Percentiles rank a stretch among this genome's conserved stretches.
Conservation (phyloP, 129 eudicot genomes). For the Lactuca sativa region DNA sequence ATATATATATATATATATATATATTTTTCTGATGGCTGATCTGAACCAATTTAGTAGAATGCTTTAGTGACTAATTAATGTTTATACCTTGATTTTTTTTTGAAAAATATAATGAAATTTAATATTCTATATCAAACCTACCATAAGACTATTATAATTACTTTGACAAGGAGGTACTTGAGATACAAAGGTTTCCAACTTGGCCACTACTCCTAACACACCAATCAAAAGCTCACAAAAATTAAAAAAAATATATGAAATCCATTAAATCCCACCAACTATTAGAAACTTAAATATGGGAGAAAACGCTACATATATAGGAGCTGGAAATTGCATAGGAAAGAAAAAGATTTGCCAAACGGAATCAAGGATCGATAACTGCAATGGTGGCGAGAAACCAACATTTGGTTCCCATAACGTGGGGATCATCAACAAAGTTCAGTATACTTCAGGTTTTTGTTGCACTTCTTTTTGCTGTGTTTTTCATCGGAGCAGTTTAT, state of each 20-base stretch:
- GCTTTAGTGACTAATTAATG: background rate
- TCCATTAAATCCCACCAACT: slow-evolving; percentile 40
- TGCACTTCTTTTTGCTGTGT: slow-evolving; percentile 45
- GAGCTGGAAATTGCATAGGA: slow-evolving; percentile 8
- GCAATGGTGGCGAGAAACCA: slow-evolving; percentile 45
- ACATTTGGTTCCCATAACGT: slow-evolving; percentile 34
- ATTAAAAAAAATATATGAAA: background rate
- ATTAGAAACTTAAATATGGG: slow-evolving; percentile 32
- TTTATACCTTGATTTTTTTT: background rate
- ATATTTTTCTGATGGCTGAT: background rate
- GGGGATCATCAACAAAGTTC: slow-evolving; percentile 57
- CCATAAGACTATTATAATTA: background rate
- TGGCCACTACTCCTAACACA: slow-evolving; percentile 40
- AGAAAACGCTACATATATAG: slow-evolving; percentile 23
- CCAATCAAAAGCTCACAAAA: slow-evolving; percentile 12
- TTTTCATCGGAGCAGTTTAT: slow-evolving; percentile 59
- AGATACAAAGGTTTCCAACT: slow-evolving; percentile 27
- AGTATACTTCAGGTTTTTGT: slow-evolving; percentile 54
- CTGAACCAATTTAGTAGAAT: background rate
- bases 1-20: no score
- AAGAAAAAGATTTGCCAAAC: background rate
- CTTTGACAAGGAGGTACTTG: slow-evolving; percentile 25
- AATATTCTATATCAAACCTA: background rate
- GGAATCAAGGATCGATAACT: slow-evolving; percentile 4
- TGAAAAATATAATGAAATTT: background rate